Conservation (phyloP, 305 asterid species). For the Andrographis paniculata region DNA sequence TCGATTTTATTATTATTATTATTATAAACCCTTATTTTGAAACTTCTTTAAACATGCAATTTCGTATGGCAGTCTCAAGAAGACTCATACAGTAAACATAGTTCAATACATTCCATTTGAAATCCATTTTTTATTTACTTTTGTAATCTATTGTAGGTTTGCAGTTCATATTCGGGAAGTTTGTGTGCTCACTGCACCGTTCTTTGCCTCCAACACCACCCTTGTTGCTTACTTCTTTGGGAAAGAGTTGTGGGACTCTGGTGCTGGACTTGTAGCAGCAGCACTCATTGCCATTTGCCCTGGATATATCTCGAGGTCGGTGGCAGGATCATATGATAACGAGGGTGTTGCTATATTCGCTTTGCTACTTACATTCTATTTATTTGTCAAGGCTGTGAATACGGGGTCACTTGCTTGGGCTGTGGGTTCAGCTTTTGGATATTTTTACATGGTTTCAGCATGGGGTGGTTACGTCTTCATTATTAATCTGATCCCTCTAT, state of each 20-base stretch:
- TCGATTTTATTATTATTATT: not conserved
- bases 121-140: slow-evolving; percentile 9
- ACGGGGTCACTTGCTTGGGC: slow-evolving; percentile 98
- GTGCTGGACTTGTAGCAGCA: slow-evolving; percentile 98
- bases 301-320: slow-evolving; percentile 96
- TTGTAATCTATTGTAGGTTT: slow-evolving; percentile 36
- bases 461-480: slow-evolving; percentile 99
- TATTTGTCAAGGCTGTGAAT: slow-evolving; percentile 96
- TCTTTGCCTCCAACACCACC: slow-evolving; percentile 95
- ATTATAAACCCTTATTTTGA: not conserved
- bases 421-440: slow-evolving; percentile 91
- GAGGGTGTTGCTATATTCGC: slow-evolving; percentile 99
- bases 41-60: not conserved
- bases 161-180: slow-evolving; percentile 48
- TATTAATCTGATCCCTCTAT: slow-evolving; percentile 87
- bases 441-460: slow-evolving; percentile 98
- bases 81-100: slow-evolving; percentile 1
- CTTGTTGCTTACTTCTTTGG: slow-evolving; percentile 97
- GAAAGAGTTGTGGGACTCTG: slow-evolving; percentile 95
- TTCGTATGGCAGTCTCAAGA: not conserved
- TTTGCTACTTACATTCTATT: slow-evolving; percentile 82
- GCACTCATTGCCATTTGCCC: slow-evolving; percentile 94
- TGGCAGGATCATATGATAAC: slow-evolving; percentile 96
- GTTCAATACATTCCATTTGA: slow-evolving; percentile 3
- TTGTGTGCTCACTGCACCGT: slow-evolving; percentile 91